Percentiles rank a stretch among this genome's conserved stretches.
These are phyloP conservation scores for Moesziomyces parantarcticus DNA, from an alignment of 1,284 basidiomycete species.

Conservation along the genomic window DNA sequence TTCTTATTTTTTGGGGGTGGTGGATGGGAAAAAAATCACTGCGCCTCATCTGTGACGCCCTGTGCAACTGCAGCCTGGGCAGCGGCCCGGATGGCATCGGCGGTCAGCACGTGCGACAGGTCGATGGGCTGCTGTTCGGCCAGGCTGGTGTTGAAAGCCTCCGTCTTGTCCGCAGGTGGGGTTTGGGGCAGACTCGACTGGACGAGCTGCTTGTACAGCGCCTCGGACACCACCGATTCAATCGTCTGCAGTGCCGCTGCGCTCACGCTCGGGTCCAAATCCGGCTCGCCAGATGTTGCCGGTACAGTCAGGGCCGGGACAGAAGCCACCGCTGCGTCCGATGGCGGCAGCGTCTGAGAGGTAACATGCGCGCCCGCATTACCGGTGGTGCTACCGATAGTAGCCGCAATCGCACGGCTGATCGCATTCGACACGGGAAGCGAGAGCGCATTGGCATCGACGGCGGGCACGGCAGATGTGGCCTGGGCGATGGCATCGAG, in stretches of 20 bases:
- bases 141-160: background rate
- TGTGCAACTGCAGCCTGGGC: conserved; percentile 45
- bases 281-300: background rate
- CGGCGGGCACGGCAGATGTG: conserved; percentile 4
- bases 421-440: conserved; percentile 37
- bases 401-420: conserved; percentile 37
- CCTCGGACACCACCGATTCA: conserved; percentile 34
- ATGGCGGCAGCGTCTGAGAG: conserved; percentile 2
- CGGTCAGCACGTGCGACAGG: conserved; percentile 21
- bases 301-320: no score
- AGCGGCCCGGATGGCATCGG: conserved; percentile 36
- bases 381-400: conserved; percentile 19
- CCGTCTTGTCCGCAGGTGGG: conserved; percentile 1
- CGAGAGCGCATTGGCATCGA: conserved; percentile 17
- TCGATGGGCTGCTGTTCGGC: conserved; percentile 2
- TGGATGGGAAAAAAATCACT: background rate
- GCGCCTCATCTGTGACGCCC: conserved; percentile 9
- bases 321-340: background rate
- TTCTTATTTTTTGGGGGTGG: background rate
- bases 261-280: conserved; percentile 25
- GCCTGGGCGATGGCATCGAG: conserved; percentile 31
- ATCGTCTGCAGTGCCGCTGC: conserved; percentile 35
- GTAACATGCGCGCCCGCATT: conserved; percentile 1
- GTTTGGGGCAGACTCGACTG: conserved; percentile 13
- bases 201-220: conserved; percentile 37